Percentiles rank a stretch among this genome's conserved stretches.
Conservation (phyloP, 345 rosid genomes). For the Camelina sativa region DNA sequence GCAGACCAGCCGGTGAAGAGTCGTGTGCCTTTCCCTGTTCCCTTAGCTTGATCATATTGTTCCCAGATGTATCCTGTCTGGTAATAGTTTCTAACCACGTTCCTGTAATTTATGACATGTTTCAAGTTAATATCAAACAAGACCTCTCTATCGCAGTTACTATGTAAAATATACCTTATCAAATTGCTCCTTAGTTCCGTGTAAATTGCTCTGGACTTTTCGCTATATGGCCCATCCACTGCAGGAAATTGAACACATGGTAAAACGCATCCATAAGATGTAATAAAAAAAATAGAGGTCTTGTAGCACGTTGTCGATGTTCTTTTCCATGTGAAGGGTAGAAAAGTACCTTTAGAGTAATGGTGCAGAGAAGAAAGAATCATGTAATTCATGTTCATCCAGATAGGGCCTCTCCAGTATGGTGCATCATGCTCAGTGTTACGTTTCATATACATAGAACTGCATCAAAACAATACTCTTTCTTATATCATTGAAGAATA, state of each 20-base stretch:
- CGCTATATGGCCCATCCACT: conserved; percentile 85
- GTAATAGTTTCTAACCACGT: conserved; percentile 74
- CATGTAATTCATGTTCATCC: conserved; percentile 97
- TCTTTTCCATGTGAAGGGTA: neutral
- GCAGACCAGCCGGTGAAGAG: conserved; percentile 95
- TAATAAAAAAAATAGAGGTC: neutral
- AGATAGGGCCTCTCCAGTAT: conserved; percentile 98
- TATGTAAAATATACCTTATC: conserved; percentile 59
- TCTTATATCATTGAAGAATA: conserved; percentile 1
- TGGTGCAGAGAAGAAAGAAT: conserved; percentile 86
- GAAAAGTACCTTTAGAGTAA: conserved; percentile 72
- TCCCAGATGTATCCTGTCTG: conserved; percentile 92
- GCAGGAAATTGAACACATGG: conserved; percentile 32
- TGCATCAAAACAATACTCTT: conserved; percentile 37
- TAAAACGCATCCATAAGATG: conserved; percentile 13
- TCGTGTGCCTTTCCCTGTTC: conserved; percentile 80
- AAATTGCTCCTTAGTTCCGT: conserved; percentile 70
- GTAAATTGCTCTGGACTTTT: conserved; percentile 65
- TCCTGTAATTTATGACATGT: conserved; percentile 52
- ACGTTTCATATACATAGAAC: conserved; percentile 93
- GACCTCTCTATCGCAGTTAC: conserved; percentile 13
- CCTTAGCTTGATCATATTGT: conserved; percentile 86
- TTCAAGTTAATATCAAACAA: conserved; percentile 20
- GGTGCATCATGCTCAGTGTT: conserved; percentile 98
- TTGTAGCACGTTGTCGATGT: neutral